These are phyloP conservation scores for Barnettozyma vustinii DNA, from an alignment of 805 yeast genomes.

Conservation along the genomic window DNA sequence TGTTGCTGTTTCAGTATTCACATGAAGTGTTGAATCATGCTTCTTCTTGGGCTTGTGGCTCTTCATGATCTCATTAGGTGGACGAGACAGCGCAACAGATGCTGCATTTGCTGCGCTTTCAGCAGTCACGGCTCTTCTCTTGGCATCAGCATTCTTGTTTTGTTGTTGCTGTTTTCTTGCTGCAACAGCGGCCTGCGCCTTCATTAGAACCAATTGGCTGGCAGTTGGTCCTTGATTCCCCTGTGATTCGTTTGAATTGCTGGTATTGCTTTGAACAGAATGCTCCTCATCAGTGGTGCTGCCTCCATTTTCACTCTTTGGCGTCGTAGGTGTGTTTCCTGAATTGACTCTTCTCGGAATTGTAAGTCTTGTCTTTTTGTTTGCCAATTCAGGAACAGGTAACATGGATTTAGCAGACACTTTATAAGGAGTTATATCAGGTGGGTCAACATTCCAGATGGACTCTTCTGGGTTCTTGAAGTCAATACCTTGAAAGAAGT, in stretches of 20 bases:
- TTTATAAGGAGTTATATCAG: constrained; percentile 66
- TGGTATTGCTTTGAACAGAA: not conserved
- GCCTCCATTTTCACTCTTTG: constrained; percentile 11
- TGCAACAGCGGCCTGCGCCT: constrained; percentile 25
- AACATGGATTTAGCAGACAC: constrained; percentile 75
- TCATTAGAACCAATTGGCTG: constrained; percentile 23
- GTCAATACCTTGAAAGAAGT: constrained; percentile 51
- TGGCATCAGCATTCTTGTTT: constrained; percentile 2
- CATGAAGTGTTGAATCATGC: not conserved
- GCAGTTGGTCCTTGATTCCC: constrained; percentile 18
- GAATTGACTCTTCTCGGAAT: constrained; percentile 21
- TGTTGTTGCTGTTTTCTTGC: constrained; percentile 20
- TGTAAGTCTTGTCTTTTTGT: constrained; percentile 20
- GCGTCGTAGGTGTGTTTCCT: constrained; percentile 19
- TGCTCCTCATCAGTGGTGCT: not conserved
- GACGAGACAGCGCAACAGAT: constrained; percentile 23
- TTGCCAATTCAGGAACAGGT: constrained; percentile 53
- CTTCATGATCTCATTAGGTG: constrained; percentile 24
- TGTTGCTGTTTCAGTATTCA: not conserved
- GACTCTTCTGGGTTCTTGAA: constrained; percentile 43
- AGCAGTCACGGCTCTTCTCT: constrained; percentile 12
- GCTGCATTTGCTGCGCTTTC: constrained; percentile 26
- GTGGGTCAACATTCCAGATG: constrained; percentile 57
- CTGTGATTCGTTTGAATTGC: not conserved
- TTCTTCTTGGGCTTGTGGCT: constrained; percentile 10